phyloP scores from a whole-genome alignment of 164 flowering plant species.

The Vitis rotundifolia region DNA sequence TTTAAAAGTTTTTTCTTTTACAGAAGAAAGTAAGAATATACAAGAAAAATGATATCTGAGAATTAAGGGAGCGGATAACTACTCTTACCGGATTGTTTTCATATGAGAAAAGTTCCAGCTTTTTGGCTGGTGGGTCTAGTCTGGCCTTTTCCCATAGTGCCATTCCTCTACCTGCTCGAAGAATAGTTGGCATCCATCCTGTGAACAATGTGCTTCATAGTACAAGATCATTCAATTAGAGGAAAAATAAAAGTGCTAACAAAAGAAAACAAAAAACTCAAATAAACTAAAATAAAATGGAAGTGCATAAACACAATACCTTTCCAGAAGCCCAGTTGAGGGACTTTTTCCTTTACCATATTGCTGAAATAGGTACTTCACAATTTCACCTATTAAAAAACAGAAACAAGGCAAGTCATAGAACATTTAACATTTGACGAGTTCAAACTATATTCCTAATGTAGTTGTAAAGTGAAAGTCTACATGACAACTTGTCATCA shows the following conservation, averaged over 20 bases:
- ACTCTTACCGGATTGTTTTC: constrained; percentile 67
- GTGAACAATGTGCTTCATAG: constrained; percentile 63
- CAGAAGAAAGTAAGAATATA: background rate
- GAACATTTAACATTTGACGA: background rate
- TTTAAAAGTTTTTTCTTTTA: no score
- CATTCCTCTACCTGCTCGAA: constrained; percentile 86
- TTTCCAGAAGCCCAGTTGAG: constrained; percentile 65
- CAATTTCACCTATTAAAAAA: constrained; percentile 61
- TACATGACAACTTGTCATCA: no score
- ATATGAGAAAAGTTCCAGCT: constrained; percentile 67
- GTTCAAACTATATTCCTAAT: no score
- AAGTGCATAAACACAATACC: constrained; percentile 28
- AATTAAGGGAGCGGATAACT: background rate
- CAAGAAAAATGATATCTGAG: background rate
- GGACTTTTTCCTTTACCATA: constrained; percentile 68
- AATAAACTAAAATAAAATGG: background rate
- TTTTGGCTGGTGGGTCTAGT: constrained; percentile 46
- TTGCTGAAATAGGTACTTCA: constrained; percentile 64
- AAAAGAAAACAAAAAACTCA: background rate
- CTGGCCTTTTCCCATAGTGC: constrained; percentile 60
- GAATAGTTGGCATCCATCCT: constrained; percentile 84
- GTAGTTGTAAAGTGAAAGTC: no score
- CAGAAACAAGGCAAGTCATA: background rate
- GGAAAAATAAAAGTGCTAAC: background rate
- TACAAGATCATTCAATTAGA: constrained; percentile 3